phyloP scores from a whole-genome alignment of 1,284 basidiomycete species.

The Cerioporus squamosus region DNA sequence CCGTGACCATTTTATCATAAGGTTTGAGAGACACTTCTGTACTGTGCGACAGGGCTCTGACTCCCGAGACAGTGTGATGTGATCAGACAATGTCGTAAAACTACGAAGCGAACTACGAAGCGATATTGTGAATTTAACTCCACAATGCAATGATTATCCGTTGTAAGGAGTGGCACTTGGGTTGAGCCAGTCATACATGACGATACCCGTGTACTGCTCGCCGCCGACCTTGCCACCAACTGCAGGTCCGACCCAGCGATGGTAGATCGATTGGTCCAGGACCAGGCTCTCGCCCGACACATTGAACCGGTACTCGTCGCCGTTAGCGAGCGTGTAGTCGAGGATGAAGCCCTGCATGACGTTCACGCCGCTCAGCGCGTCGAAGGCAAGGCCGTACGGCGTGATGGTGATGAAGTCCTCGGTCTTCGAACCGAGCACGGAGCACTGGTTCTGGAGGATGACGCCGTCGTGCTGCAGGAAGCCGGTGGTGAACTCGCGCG shows the following conservation, averaged over 20 bases:
- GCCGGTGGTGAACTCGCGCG: conserved; percentile 27
- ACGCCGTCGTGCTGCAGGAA: conserved; percentile 28
- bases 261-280: conserved; percentile 27
- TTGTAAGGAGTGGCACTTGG: conserved; percentile 27
- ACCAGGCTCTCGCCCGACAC: conserved; percentile 24
- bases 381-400: conserved; percentile 22
- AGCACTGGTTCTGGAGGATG: conserved; percentile 35
- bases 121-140: no score
- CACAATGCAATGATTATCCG: no score
- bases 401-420: conserved; percentile 27
- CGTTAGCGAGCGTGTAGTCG: conserved; percentile 27
- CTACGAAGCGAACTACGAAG: no score
- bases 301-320: conserved; percentile 27
- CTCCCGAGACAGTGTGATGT: no score
- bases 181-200: conserved; percentile 34
- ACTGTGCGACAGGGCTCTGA: no score
- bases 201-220: conserved; percentile 15
- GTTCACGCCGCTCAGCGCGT: conserved; percentile 19
- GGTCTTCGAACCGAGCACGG: conserved; percentile 21
- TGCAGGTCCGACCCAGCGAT: conserved; percentile 30
- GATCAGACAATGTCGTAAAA: no score
- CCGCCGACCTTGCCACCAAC: conserved; percentile 29
- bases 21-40: no score
- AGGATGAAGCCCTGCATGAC: conserved; percentile 30
- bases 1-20: no score